A percentile compares a stretch with the other conserved stretches of the same genome.
Conservation (phyloP, 2,329 filamentous ascomycete genomes). For the Didymella keratinophila region DNA sequence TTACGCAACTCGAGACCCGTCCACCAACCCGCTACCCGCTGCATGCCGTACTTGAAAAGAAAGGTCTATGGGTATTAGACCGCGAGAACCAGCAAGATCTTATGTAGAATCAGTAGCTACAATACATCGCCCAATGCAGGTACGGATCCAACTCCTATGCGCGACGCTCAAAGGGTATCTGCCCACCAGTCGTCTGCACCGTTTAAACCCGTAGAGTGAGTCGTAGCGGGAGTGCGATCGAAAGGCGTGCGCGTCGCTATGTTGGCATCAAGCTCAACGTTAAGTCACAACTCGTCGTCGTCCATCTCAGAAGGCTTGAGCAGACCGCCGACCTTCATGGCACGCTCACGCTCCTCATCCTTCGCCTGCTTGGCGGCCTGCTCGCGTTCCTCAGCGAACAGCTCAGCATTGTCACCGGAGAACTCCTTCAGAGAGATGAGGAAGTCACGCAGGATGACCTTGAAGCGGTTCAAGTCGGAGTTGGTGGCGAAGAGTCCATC, state of each 20-base stretch:
- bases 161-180: conserved; percentile 14
- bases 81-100: conserved; percentile 9
- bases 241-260: conserved; percentile 50
- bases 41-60: conserved; percentile 28
- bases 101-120: conserved; percentile 14
- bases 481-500: conserved; percentile 88
- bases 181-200: conserved; percentile 54
- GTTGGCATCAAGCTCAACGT: conserved; percentile 50
- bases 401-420: conserved; percentile 90
- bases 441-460: conserved; percentile 94
- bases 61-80: conserved; percentile 39
- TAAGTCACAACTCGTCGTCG: conserved; percentile 82
- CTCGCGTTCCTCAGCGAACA: conserved; percentile 94
- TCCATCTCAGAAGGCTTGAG: conserved; percentile 98
- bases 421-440: conserved; percentile 97
- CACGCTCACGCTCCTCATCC: conserved; percentile 86
- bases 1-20: conserved; percentile 34
- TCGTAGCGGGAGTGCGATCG: conserved; percentile 30
- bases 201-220: conserved; percentile 24
- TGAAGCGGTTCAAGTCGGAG: conserved; percentile 91
- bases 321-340: conserved; percentile 93
- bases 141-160: conserved; percentile 6
- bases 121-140: conserved; percentile 24
- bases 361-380: conserved; percentile 86
- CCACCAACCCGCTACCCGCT: conserved; percentile 34